phyloP scores from a whole-genome alignment of 2,329 filamentous ascomycete species.

The Aurifilum marmelostoma region DNA sequence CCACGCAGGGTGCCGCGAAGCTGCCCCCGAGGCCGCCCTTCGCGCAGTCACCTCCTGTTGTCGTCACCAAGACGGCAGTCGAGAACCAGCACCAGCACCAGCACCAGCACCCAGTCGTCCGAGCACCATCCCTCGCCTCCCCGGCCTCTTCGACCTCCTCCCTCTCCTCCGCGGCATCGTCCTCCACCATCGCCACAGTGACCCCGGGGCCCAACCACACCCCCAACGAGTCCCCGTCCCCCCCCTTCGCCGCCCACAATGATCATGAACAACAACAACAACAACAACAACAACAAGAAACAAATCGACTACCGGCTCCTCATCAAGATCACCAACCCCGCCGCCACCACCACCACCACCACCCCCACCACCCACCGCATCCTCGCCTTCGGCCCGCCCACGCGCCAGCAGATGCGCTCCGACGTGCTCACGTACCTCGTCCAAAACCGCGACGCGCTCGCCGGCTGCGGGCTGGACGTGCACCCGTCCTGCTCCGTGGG shows the following conservation, averaged over 20 bases:
- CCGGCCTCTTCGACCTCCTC: background rate
- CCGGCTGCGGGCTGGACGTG: too few relatives aligned
- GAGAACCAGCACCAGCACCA: background rate
- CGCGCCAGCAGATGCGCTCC: slow-evolving; percentile 21
- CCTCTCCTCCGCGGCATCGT: background rate
- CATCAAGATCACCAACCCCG: slow-evolving; percentile 10
- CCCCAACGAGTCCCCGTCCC: background rate
- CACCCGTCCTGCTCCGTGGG: background rate
- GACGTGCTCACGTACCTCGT: slow-evolving; percentile 22
- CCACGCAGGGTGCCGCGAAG: background rate
- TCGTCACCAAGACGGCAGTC: background rate
- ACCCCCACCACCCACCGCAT: slow-evolving; percentile 13
- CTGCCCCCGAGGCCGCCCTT: background rate
- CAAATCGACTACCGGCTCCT: slow-evolving; percentile 24
- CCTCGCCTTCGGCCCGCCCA: slow-evolving; percentile 19
- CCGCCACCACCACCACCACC: too few relatives aligned
- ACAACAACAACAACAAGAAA: background rate
- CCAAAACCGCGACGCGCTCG: slow-evolving; percentile 10
- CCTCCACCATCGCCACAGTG: slow-evolving; percentile 17
- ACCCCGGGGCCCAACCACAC: slow-evolving; percentile 1
- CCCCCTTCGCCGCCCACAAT: background rate
- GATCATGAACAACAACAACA: background rate
- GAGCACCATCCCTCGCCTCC: background rate
- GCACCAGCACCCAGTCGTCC: background rate
- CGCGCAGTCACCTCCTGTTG: background rate